Conservation (phyloP, 352 stramenopile species). For the Pythium aquatile region DNA sequence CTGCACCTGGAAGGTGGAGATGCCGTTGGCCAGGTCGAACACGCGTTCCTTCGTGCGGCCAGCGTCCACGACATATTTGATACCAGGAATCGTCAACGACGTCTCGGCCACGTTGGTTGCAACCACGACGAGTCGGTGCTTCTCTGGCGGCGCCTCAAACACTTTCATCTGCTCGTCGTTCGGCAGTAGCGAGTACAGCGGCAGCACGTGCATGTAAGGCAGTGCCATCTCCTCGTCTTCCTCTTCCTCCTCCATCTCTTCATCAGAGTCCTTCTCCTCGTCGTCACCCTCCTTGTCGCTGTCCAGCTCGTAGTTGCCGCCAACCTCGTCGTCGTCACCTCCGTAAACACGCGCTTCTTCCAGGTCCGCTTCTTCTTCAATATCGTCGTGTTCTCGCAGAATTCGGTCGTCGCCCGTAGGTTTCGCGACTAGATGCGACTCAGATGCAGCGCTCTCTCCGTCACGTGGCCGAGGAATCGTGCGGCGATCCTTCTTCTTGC, state of each 20-base stretch:
- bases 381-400: constrained; percentile 90
- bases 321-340: constrained; percentile 43
- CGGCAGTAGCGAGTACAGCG: constrained; percentile 96
- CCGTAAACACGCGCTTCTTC: constrained; percentile 73
- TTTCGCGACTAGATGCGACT: constrained; percentile 1
- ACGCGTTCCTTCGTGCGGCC: constrained; percentile 96
- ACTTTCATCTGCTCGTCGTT: constrained; percentile 94
- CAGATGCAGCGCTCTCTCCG: constrained; percentile 3
- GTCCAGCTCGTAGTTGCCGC: constrained; percentile 37
- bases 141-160: constrained; percentile 89
- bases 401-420: constrained; percentile 39
- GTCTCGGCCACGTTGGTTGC: constrained; percentile 99
- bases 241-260: constrained; percentile 78
- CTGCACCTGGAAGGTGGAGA: constrained; percentile 93
- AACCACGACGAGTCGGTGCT: constrained; percentile 93
- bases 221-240: constrained; percentile 64
- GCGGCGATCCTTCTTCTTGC: constrained; percentile 38
- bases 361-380: constrained; percentile 89
- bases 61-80: constrained; percentile 97
- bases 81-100: constrained; percentile 93
- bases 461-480: constrained; percentile 23
- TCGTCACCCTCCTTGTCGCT: constrained; percentile 45
- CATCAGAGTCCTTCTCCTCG: constrained; percentile 74
- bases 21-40: constrained; percentile 90
- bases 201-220: constrained; percentile 67